Conservation (phyloP, 73 alveolate genomes). For the Loxodes magnus region DNA sequence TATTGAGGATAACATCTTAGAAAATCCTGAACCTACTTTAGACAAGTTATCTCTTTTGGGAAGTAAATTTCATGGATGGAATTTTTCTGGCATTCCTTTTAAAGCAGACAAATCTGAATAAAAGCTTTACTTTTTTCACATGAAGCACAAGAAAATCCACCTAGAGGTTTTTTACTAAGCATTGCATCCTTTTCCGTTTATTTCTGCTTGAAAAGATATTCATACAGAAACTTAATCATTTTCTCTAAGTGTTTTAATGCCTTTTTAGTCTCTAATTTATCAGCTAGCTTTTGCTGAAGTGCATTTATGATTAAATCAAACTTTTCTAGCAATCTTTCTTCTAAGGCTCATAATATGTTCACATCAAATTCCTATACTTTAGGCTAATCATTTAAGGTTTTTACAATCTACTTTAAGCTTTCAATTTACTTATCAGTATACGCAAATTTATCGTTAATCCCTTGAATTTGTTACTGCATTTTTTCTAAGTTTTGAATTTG, state of each 20-base stretch:
- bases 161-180: conserved; percentile 79
- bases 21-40: conserved; percentile 84
- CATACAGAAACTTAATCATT: conserved; percentile 62
- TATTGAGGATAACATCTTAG: conserved; percentile 73
- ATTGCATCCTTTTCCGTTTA: conserved; percentile 66
- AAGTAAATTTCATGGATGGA: conserved; percentile 70
- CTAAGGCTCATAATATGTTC: no score
- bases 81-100: conserved; percentile 57
- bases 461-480: no score
- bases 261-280: conserved; percentile 77
- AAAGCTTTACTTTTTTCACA: conserved; percentile 77
- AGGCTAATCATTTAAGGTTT: no score
- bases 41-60: conserved; percentile 71
- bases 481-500: no score
- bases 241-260: conserved; percentile 75
- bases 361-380: no score
- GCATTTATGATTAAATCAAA: conserved; percentile 55
- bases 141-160: conserved; percentile 88
- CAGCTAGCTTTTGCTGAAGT: conserved; percentile 75
- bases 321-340: conserved; percentile 46
- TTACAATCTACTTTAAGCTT: no score
- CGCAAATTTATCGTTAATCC: no score
- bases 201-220: conserved; percentile 28
- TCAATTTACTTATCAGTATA: no score
- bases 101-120: no score